Conservation (phyloP, 2,329 filamentous ascomycete genomes). For the Neoascochyta sp. region DNA sequence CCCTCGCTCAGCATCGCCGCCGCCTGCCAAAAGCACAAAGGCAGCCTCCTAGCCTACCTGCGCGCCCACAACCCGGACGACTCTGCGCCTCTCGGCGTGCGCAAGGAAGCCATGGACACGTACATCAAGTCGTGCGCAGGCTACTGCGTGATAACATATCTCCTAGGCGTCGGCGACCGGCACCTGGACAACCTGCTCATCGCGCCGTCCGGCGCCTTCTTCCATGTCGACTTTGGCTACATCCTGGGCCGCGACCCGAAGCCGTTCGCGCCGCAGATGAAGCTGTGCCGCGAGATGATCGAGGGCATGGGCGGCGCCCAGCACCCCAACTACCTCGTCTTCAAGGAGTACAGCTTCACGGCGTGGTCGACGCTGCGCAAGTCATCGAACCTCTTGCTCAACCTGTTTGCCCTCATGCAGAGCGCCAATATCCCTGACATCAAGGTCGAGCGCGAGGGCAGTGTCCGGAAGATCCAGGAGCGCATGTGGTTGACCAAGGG, state of each 20-base stretch:
- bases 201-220: slow-evolving; percentile 87
- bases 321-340: slow-evolving; percentile 77
- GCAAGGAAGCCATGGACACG: slow-evolving; percentile 88
- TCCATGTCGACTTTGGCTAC: slow-evolving; percentile 97
- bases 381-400: slow-evolving; percentile 84
- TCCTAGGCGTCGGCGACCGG: slow-evolving; percentile 91
- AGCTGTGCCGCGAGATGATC: slow-evolving; percentile 96
- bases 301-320: slow-evolving; percentile 91
- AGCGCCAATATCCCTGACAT: slow-evolving; percentile 97
- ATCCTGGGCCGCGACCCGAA: slow-evolving; percentile 97
- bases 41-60: slow-evolving; percentile 74
- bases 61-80: slow-evolving; percentile 86
- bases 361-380: slow-evolving; percentile 90
- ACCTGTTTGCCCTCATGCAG: slow-evolving; percentile 94
- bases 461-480: slow-evolving; percentile 91
- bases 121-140: slow-evolving; percentile 95
- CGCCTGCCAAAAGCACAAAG: slow-evolving; percentile 79
- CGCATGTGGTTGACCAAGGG: slow-evolving; percentile 86
- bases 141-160: slow-evolving; percentile 98
- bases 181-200: slow-evolving; percentile 94
- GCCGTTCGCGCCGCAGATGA: slow-evolving; percentile 95
- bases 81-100: slow-evolving; percentile 74
- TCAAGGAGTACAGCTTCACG: slow-evolving; percentile 94
- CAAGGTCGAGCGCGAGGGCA: slow-evolving; percentile 85
- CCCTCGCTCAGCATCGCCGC: slow-evolving; percentile 79